Percentiles rank a stretch among this genome's conserved stretches.
Evolutionary conservation across 2,329 filamentous ascomycete species (phyloP).

Genomic region (Colletotrichum graminicola): DNA sequence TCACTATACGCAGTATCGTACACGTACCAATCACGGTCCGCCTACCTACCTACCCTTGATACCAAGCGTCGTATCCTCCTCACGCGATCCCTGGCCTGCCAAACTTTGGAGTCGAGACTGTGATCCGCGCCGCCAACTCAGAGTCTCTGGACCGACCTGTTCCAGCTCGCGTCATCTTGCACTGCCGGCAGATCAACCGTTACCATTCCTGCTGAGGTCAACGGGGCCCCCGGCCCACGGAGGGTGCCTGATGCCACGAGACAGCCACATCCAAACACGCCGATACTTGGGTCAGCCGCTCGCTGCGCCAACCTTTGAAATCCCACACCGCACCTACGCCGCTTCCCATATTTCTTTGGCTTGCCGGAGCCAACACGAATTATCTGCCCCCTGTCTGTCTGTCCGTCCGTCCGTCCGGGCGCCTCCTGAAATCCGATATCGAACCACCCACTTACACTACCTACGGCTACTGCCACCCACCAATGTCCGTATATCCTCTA

Average conservation of each 20-base stretch:
- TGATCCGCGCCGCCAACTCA: constrained; percentile 16
- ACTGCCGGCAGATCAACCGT: constrained; percentile 2
- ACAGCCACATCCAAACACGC: neutral
- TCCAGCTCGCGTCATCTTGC: constrained; percentile 2
- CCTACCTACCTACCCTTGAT: neutral
- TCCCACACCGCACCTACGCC: neutral
- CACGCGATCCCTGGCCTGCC: neutral
- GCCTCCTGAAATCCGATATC: constrained; percentile 14
- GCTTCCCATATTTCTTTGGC: constrained; percentile 17
- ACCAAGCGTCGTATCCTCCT: neutral
- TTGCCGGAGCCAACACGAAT: constrained; percentile 17
- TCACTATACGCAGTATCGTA: neutral
- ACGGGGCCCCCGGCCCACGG: neutral
- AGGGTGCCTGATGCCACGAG: neutral
- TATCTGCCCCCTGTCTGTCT: neutral
- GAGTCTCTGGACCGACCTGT: neutral
- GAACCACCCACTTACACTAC: neutral
- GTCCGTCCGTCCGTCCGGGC: neutral
- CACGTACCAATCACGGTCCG: neutral
- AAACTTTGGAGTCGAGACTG: neutral
- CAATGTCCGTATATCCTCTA: neutral
- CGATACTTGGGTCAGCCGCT: neutral
- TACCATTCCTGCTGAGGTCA: neutral
- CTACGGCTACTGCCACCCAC: neutral
- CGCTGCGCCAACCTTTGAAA: neutral